Percentiles rank a stretch among this genome's conserved stretches.
Evolutionary conservation across 169 alveolate genomes (phyloP).

Genomic region (Cryptosporidium ubiquitum): DNA sequence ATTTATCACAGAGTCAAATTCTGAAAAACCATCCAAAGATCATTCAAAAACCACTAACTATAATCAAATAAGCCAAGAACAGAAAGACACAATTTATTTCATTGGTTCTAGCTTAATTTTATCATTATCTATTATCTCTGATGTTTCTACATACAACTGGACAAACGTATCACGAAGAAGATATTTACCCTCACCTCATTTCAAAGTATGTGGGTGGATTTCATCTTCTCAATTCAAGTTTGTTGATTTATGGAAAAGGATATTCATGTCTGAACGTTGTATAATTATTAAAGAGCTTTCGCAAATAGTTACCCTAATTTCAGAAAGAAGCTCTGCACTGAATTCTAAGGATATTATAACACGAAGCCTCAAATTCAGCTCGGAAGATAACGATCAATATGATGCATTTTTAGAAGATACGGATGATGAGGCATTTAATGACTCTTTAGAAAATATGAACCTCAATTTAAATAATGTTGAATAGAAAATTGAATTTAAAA

Average conservation of each 20-base stretch:
- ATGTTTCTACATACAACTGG: constrained; percentile 63
- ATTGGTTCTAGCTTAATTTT: constrained; percentile 34
- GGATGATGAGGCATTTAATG: constrained; percentile 12
- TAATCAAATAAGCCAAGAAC: not conserved
- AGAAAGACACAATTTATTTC: constrained; percentile 18
- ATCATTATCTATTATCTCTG: constrained; percentile 40
- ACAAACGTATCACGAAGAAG: constrained; percentile 68
- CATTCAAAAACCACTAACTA: not conserved
- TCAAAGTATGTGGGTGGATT: constrained; percentile 67
- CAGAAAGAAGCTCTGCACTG: constrained; percentile 70
- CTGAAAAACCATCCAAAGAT: not conserved
- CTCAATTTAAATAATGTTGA: not conserved
- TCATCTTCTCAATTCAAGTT: constrained; percentile 55
- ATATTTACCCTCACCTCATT: constrained; percentile 66
- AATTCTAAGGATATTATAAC: constrained; percentile 19
- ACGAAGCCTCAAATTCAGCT: not conserved
- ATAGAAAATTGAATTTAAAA: too few species aligned
- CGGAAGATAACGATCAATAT: not conserved
- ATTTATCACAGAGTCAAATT: constrained; percentile 21
- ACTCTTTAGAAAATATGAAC: not conserved
- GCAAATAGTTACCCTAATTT: constrained; percentile 36
- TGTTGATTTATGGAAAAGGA: constrained; percentile 41
- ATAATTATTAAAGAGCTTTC: constrained; percentile 50
- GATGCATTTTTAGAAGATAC: constrained; percentile 9
- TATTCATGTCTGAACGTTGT: constrained; percentile 48